These are phyloP conservation scores for Byssothecium circinans DNA, from an alignment of 2,329 filamentous ascomycete species.

Conservation along the genomic window DNA sequence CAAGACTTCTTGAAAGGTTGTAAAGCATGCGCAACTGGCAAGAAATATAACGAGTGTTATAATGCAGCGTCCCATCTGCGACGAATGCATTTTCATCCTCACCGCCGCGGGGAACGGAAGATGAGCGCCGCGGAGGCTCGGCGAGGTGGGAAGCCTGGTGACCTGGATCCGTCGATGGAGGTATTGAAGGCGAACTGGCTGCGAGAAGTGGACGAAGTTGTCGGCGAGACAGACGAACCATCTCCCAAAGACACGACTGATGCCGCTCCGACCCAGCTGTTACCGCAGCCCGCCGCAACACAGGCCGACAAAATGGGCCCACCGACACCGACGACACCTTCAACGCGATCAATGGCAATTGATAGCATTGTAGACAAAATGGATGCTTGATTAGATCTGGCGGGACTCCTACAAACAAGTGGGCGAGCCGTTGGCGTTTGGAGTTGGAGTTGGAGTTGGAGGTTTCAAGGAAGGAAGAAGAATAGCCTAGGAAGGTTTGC, in stretches of 20 bases:
- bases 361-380: conserved; percentile 45
- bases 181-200: conserved; percentile 61
- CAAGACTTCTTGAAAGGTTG: conserved; percentile 73
- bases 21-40: conserved; percentile 76
- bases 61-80: conserved; percentile 90
- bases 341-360: conserved; percentile 43
- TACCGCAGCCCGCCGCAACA: conserved; percentile 14
- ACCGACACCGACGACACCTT: conserved; percentile 41
- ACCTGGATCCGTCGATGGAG: conserved; percentile 60
- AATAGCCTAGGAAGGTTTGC: too few species aligned
- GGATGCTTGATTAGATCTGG: conserved; percentile 32
- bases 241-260: conserved; percentile 14
- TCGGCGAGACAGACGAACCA: conserved; percentile 29
- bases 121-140: conserved; percentile 61
- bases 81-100: conserved; percentile 81
- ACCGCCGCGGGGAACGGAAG: conserved; percentile 57
- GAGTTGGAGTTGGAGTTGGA: too few species aligned
- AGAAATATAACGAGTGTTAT: conserved; percentile 89
- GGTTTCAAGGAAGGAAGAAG: too few species aligned
- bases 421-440: background rate
- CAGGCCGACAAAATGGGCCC: conserved; percentile 37
- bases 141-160: conserved; percentile 61
- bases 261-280: conserved; percentile 21
- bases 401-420: conserved; percentile 3
- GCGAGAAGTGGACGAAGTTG: conserved; percentile 56